Evolutionary conservation across 2,329 filamentous ascomycete species (phyloP).

Genomic region (Emydomyces testavorans): DNA sequence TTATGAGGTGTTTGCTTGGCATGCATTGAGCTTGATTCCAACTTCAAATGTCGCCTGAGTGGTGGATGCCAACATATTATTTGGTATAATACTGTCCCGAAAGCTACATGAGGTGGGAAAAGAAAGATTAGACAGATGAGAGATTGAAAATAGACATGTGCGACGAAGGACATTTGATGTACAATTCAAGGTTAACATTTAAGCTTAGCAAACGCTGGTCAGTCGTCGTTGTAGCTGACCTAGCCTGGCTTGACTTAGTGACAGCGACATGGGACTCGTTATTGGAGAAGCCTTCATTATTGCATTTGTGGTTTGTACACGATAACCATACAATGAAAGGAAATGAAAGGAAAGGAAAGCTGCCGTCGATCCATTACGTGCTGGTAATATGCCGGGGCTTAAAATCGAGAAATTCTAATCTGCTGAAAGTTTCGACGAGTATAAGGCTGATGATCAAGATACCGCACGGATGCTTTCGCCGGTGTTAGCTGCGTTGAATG

Average conservation of each 20-base stretch:
- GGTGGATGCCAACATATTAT: background rate
- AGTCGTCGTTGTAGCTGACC: too few species aligned
- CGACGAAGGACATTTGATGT: background rate
- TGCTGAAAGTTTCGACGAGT: background rate
- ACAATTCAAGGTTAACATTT: background rate
- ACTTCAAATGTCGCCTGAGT: background rate
- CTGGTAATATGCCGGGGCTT: background rate
- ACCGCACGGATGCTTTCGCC: background rate
- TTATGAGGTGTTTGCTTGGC: background rate
- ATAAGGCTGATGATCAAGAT: background rate
- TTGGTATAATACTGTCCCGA: background rate
- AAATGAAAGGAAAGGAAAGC: background rate
- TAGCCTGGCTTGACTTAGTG: background rate
- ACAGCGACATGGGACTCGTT: background rate
- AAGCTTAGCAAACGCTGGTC: too few species aligned
- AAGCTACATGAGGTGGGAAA: background rate
- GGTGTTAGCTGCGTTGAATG: too few species aligned
- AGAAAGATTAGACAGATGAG: background rate
- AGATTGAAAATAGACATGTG: background rate
- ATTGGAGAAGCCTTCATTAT: background rate
- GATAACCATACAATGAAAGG: background rate
- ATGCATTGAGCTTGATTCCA: background rate
- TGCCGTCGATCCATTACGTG: background rate
- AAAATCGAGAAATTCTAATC: background rate
- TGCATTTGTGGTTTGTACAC: background rate